A percentile compares a stretch with the other conserved stretches of the same genome.
Evolutionary conservation across 2,329 filamentous ascomycete genomes (phyloP).

Genomic region (Lasiodiplodia hormozganensis): DNA sequence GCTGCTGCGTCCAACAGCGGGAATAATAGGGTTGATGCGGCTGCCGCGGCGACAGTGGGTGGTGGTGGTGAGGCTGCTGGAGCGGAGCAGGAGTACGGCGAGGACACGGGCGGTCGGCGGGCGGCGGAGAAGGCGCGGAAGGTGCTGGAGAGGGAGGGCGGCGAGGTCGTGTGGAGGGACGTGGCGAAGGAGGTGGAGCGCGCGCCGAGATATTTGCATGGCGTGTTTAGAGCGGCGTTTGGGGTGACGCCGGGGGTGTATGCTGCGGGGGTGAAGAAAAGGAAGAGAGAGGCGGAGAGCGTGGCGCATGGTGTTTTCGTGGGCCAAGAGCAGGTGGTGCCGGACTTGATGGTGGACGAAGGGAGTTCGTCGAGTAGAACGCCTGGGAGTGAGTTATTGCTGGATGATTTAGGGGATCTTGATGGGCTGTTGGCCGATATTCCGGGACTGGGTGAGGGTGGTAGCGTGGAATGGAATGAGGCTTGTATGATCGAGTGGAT

Average conservation of each 20-base stretch:
- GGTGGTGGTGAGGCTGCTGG: slow-evolving; percentile 27
- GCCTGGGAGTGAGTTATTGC: not conserved
- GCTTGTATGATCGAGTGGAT: not conserved
- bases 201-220: slow-evolving; percentile 65
- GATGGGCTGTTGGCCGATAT: not conserved
- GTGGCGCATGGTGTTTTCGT: not conserved
- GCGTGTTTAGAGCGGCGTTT: slow-evolving; percentile 63
- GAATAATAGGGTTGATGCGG: too few relatives aligned
- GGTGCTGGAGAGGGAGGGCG: slow-evolving; percentile 34
- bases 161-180: slow-evolving; percentile 49
- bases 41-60: slow-evolving; percentile 35
- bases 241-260: slow-evolving; percentile 60
- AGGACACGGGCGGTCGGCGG: slow-evolving; percentile 29
- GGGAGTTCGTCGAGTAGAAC: not conserved
- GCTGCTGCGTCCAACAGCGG: too few relatives aligned
- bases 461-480: not conserved
- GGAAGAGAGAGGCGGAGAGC: not conserved
- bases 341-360: not conserved
- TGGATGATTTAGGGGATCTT: not conserved
- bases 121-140: slow-evolving; percentile 46
- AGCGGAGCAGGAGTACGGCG: slow-evolving; percentile 48
- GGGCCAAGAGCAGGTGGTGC: not conserved
- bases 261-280: slow-evolving; percentile 29
- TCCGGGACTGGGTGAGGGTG: not conserved
- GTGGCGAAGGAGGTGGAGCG: slow-evolving; percentile 60